These are phyloP conservation scores for Pythium rishiriense DNA, from an alignment of 352 stramenopile genomes.

Conservation along the genomic window DNA sequence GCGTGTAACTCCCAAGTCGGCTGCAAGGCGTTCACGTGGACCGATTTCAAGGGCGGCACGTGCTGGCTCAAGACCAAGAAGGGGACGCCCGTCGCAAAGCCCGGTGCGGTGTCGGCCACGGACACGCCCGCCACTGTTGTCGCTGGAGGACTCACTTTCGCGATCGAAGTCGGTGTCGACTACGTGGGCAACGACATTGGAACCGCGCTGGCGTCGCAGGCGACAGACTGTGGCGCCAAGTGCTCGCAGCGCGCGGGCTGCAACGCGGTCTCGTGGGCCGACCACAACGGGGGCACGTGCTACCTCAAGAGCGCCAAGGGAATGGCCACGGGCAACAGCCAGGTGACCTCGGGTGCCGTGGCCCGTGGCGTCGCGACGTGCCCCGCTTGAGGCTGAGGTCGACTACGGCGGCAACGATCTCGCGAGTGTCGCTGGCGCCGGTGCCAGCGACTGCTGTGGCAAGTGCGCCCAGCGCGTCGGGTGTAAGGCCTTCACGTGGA, in stretches of 20 bases:
- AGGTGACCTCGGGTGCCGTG: too few relatives aligned
- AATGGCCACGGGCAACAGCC: too few relatives aligned
- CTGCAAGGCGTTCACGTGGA: too few relatives aligned
- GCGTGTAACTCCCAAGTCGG: too few relatives aligned
- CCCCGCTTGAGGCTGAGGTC: too few relatives aligned
- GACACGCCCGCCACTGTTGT: background rate
- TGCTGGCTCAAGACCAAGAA: too few relatives aligned
- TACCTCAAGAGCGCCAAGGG: slow-evolving; percentile 57
- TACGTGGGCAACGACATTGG: slow-evolving; percentile 18
- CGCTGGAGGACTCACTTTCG: background rate
- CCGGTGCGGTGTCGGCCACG: slow-evolving; percentile 3
- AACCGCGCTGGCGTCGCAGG: background rate
- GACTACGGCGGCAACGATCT: too few relatives aligned
- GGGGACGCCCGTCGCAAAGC: background rate
- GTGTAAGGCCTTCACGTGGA: slow-evolving; percentile 33
- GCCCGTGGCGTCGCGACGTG: too few relatives aligned
- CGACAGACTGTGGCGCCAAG: background rate
- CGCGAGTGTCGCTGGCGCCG: too few relatives aligned
- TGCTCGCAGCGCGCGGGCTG: background rate
- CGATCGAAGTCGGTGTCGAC: slow-evolving; percentile 10
- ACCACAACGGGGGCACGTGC: slow-evolving; percentile 49
- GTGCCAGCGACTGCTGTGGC: too few relatives aligned
- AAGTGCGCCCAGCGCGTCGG: background rate
- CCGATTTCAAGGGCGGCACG: too few relatives aligned
- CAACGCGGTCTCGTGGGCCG: slow-evolving; percentile 34